Base-by-base conservation (phyloP, 1,284 basidiomycete genomes). In the Ustilago curta region DNA sequence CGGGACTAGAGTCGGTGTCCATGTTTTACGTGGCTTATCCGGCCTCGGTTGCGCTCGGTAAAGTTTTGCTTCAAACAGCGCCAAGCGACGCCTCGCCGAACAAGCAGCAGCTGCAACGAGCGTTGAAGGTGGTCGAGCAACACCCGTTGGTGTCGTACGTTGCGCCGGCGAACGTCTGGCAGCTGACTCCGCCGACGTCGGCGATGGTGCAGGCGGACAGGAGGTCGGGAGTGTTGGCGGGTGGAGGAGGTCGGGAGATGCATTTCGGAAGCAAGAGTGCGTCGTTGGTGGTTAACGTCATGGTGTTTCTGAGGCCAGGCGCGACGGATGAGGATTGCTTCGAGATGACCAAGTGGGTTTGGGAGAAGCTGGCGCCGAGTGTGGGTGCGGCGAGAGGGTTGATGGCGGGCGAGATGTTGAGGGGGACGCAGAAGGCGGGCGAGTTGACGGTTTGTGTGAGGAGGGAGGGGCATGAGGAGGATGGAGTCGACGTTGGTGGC, bases 11-110 rank as follows among this genome's bases (percentile, higher is more conserved):
- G 44, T 74, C 77, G 40, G 80, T 79, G 5, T 61, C 67, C 0
- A 84, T 84, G 83, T 73, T 81, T 29, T 84, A 79, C 57, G 58
- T 83, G 27, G 79, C 80, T 8, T 77, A 74, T 29, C 81, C 81
- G 0, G 83, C 83, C 1, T 70, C 76, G 18, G 67, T 75, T 21
- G 81, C 81, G 7, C 59, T 84, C 7, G 79, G 83, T 37, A 78
- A 76, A 48, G 77, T 84, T 7, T 60, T 84, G 11, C 68, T 84
- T 4, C 83, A 84, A 45, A 84, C 79, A 0, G 77, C 83, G 19
- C 83, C 83, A 0, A 21, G 55, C 0, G 50, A 55, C 21, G 56
- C 50, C 1, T 49, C 55, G 1, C 48, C 66, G 14, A 62, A 73
- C 56, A 59, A 66, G 27, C 59, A 70, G 52, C 75, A 80, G 61